phyloP scores from a whole-genome alignment of 139 green algal genomes.

The Picochlorum costavermella region DNA sequence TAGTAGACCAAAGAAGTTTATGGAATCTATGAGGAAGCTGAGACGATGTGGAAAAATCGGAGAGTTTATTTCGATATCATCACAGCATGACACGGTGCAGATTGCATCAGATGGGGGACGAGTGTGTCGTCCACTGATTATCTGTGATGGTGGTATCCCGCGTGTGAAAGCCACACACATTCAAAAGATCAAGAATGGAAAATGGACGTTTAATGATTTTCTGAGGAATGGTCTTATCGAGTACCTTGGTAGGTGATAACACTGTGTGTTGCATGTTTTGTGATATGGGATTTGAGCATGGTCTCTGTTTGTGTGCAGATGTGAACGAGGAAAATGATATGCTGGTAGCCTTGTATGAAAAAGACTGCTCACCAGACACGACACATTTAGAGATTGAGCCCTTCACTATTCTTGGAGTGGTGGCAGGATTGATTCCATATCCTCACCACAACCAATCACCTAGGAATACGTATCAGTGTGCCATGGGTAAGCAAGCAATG shows the following conservation, averaged over 20 bases:
- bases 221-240: slow-evolving; percentile 82
- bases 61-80: slow-evolving; percentile 83
- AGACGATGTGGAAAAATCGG: slow-evolving; percentile 63
- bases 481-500: slow-evolving; percentile 99
- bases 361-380: slow-evolving; percentile 38
- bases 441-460: slow-evolving; percentile 99
- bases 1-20: slow-evolving; percentile 45
- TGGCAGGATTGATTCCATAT: slow-evolving; percentile 95
- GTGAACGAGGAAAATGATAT: slow-evolving; percentile 96
- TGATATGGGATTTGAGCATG: not conserved
- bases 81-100: slow-evolving; percentile 47
- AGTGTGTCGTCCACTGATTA: slow-evolving; percentile 96
- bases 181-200: slow-evolving; percentile 28
- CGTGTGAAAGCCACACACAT: slow-evolving; percentile 72
- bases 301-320: slow-evolving; percentile 33
- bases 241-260: slow-evolving; percentile 80
- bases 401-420: slow-evolving; percentile 97
- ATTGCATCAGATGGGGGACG: slow-evolving; percentile 81
- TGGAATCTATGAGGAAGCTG: slow-evolving; percentile 46
- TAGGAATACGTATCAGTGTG: slow-evolving; percentile 98
- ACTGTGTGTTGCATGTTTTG: slow-evolving; percentile 10
- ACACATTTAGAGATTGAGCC: slow-evolving; percentile 99
- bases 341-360: slow-evolving; percentile 87
- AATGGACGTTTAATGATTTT: slow-evolving; percentile 76
- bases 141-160: slow-evolving; percentile 82